These are phyloP conservation scores for Myxozyma kluyveri DNA, from an alignment of 805 yeast genomes.

Conservation along the genomic window DNA sequence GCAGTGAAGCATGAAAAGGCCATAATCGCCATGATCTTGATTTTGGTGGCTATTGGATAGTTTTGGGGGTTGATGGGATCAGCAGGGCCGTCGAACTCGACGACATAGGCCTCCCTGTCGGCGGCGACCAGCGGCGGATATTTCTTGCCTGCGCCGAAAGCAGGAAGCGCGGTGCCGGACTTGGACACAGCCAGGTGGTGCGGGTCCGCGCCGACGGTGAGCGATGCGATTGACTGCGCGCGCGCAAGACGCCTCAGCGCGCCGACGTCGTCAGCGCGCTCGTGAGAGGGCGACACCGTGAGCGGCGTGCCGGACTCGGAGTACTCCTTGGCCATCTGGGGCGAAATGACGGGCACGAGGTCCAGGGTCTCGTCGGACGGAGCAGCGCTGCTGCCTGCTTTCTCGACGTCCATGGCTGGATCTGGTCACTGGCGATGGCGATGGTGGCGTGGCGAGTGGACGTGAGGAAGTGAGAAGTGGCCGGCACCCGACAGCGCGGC, in stretches of 20 bases:
- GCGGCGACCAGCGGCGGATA: constrained; percentile 65
- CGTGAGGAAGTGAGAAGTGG: not conserved
- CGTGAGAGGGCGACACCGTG: constrained; percentile 7
- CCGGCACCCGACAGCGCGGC: not conserved
- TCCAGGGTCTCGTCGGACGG: constrained; percentile 6
- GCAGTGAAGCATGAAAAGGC: constrained; percentile 52
- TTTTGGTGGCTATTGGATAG: constrained; percentile 57
- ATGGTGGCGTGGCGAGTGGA: not conserved
- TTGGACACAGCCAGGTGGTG: constrained; percentile 5
- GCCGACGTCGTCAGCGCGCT: not conserved
- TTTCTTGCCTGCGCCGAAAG: constrained; percentile 66
- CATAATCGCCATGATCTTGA: constrained; percentile 44
- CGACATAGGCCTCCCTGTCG: constrained; percentile 55
- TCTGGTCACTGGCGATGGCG: not conserved
- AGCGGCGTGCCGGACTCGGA: constrained; percentile 15
- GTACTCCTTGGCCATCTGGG: constrained; percentile 8
- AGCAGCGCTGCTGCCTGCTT: constrained; percentile 4
- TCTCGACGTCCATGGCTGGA: constrained; percentile 8
- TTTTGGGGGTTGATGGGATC: constrained; percentile 82
- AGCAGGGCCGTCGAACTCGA: constrained; percentile 70
- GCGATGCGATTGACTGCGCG: constrained; percentile 18
- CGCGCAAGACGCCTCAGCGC: no score
- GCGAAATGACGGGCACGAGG: constrained; percentile 16
- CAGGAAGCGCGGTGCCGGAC: constrained; percentile 36
- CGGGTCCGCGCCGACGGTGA: constrained; percentile 20